Percentiles rank a stretch among this genome's conserved stretches.
These are phyloP conservation scores for Fraxinus anomala DNA, from an alignment of 257 asterid species.

Conservation along the genomic window DNA sequence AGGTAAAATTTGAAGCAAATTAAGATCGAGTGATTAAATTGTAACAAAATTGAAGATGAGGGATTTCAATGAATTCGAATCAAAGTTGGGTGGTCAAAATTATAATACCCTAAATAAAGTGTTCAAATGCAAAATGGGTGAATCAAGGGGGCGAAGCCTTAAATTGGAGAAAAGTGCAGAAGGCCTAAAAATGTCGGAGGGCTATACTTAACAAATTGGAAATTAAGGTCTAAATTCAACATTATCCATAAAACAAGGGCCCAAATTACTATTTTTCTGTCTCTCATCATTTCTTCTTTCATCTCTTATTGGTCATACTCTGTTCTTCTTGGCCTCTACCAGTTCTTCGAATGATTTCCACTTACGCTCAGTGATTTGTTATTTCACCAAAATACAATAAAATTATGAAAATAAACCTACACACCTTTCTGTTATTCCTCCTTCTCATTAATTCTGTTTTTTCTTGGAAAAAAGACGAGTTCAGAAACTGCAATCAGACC, in stretches of 20 bases:
- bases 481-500: slow-evolving; percentile 86
- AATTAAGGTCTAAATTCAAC: neutral
- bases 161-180: neutral
- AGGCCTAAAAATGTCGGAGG: neutral
- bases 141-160: no score
- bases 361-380: neutral
- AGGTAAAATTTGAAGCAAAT: no score
- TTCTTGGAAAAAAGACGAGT: slow-evolving; percentile 93
- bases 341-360: neutral
- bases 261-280: neutral
- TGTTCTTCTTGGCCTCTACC: neutral
- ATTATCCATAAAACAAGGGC: neutral
- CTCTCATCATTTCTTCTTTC: neutral
- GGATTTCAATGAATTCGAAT: neutral
- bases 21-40: no score
- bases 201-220: neutral
- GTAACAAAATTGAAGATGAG: neutral
- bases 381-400: neutral
- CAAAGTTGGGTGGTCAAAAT: neutral
- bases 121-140: no score
- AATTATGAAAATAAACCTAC: slow-evolving; percentile 34
- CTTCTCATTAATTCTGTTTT: slow-evolving; percentile 41
- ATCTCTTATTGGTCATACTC: neutral
- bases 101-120: no score
- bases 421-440: slow-evolving; percentile 33